phyloP scores from a whole-genome alignment of 805 yeast genomes.

The Ogataea nakhonphanomensis region DNA sequence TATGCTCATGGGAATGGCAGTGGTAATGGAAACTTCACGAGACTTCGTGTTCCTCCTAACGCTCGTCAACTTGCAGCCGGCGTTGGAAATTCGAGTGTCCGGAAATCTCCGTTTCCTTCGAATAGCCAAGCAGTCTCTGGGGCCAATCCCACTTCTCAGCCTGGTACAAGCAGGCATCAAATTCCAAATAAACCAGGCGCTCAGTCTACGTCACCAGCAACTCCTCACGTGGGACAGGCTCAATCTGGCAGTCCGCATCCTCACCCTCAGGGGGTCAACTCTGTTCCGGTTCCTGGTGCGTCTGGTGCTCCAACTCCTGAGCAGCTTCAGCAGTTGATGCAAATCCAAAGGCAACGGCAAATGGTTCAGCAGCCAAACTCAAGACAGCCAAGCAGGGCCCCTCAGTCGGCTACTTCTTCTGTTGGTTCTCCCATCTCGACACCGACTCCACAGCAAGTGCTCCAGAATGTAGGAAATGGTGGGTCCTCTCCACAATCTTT shows the following conservation, averaged over 20 bases:
- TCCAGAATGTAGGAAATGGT: constrained; percentile 10
- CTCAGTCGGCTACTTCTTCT: constrained; percentile 13
- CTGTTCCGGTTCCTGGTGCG: constrained; percentile 37
- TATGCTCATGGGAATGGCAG: constrained; percentile 36
- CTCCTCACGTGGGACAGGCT: constrained; percentile 8
- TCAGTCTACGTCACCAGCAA: constrained; percentile 7
- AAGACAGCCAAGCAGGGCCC: constrained; percentile 12
- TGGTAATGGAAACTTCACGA: constrained; percentile 18
- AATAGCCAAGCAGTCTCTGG: constrained; percentile 5
- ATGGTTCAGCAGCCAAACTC: constrained; percentile 26
- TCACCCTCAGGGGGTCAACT: constrained; percentile 14
- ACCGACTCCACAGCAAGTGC: constrained; percentile 22
- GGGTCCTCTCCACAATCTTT: constrained; percentile 13
- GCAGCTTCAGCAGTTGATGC: constrained; percentile 54
- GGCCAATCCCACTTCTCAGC: neutral
- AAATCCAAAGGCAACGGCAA: constrained; percentile 34
- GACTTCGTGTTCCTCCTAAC: constrained; percentile 22
- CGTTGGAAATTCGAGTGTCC: neutral
- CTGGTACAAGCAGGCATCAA: constrained; percentile 3
- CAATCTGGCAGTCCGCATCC: constrained; percentile 13
- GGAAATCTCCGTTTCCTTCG: constrained; percentile 9
- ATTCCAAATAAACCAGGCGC: constrained; percentile 4
- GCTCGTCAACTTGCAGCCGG: constrained; percentile 18
- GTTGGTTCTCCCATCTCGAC: constrained; percentile 17
- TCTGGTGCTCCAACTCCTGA: constrained; percentile 59